These are phyloP conservation scores for Pyricularia sp. DNA, from an alignment of 2,329 filamentous ascomycete genomes.

Conservation along the genomic window DNA sequence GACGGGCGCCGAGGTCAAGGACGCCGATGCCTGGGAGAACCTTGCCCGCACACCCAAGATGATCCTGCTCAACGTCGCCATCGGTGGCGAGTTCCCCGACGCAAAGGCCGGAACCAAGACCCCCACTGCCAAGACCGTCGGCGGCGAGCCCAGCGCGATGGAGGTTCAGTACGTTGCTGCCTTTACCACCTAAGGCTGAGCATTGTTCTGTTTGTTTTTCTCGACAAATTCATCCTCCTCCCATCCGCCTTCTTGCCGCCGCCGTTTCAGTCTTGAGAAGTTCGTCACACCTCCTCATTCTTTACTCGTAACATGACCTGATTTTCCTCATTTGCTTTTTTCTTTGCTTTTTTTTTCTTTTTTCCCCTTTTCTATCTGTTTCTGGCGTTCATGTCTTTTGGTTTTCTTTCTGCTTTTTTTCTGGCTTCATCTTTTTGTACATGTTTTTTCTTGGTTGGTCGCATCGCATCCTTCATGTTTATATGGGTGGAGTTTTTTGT, in stretches of 20 bases:
- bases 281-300: too few relatives aligned
- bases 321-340: neutral
- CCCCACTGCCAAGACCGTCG: constrained; percentile 35
- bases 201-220: neutral
- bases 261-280: too few relatives aligned
- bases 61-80: constrained; percentile 45
- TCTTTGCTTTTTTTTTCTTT: neutral
- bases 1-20: constrained; percentile 32
- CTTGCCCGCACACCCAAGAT: constrained; percentile 41
- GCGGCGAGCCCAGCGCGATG: constrained; percentile 37
- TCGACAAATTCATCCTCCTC: neutral
- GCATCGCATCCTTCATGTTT: neutral
- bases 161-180: constrained; percentile 42
- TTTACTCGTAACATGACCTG: too few relatives aligned
- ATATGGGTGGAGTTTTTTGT: neutral
- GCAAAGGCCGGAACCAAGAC: constrained; percentile 18
- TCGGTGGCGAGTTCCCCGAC: constrained; percentile 36
- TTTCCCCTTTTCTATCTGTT: neutral
- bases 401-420: neutral
- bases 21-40: constrained; percentile 36
- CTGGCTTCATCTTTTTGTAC: neutral
- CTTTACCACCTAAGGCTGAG: constrained; percentile 15
- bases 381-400: neutral
- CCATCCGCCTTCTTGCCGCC: neutral
- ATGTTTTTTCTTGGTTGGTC: neutral